These are phyloP conservation scores for Byssothecium circinans DNA, from an alignment of 2,329 filamentous ascomycete species.

Conservation along the genomic window DNA sequence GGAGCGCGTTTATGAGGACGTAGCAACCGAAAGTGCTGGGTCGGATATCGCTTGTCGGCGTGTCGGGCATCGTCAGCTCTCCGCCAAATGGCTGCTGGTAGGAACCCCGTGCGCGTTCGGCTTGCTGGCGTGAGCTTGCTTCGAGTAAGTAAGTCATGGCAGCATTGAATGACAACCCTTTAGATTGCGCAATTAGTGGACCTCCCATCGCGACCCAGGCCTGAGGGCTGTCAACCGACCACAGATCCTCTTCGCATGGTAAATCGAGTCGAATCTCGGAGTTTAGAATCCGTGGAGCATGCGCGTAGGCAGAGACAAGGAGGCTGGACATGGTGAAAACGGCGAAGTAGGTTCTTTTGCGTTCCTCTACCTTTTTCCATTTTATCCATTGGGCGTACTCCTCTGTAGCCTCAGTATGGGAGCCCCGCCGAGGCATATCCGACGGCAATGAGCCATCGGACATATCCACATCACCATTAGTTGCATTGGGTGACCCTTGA, in stretches of 20 bases:
- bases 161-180: conserved; percentile 75
- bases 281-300: conserved; percentile 86
- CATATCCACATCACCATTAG: conserved; percentile 63
- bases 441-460: conserved; percentile 46
- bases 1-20: conserved; percentile 87
- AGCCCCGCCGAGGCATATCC: conserved; percentile 37
- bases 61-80: conserved; percentile 51
- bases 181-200: conserved; percentile 66
- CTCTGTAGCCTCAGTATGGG: conserved; percentile 49
- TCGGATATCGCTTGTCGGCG: conserved; percentile 64
- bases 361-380: conserved; percentile 87
- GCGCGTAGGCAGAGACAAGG: conserved; percentile 89
- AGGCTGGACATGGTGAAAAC: conserved; percentile 92
- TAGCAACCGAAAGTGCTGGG: conserved; percentile 92
- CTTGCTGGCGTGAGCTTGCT: conserved; percentile 66
- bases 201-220: conserved; percentile 80
- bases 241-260: conserved; percentile 91
- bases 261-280: conserved; percentile 88
- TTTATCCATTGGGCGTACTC: conserved; percentile 79
- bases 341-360: conserved; percentile 87
- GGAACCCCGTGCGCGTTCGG: conserved; percentile 41
- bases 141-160: conserved; percentile 80
- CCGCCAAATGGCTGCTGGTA: conserved; percentile 54
- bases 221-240: conserved; percentile 79
- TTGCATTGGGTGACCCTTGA: conserved; percentile 23